phyloP scores from a whole-genome alignment of 2,329 filamentous ascomycete genomes.

The Niveomyces coronatus region DNA sequence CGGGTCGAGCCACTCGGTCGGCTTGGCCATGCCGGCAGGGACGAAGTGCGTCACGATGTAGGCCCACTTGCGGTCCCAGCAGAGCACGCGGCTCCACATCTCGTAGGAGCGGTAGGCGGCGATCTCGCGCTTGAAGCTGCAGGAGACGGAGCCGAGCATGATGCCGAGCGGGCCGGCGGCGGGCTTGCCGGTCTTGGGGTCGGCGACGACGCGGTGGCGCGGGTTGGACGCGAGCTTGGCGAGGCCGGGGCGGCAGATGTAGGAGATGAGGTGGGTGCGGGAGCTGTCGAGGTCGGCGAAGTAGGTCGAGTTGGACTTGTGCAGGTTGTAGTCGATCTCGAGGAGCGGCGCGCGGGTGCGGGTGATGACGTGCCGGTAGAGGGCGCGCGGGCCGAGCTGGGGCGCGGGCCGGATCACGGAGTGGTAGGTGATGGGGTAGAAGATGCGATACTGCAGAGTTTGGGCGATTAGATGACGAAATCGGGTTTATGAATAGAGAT shows the following conservation, averaged over 20 bases:
- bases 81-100: slow-evolving; percentile 59
- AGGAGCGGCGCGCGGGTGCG: slow-evolving; percentile 56
- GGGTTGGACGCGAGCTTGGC: slow-evolving; percentile 39
- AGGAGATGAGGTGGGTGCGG: slow-evolving; percentile 69
- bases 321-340: slow-evolving; percentile 79
- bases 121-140: slow-evolving; percentile 66
- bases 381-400: slow-evolving; percentile 46
- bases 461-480: slow-evolving; percentile 1
- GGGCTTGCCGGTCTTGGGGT: slow-evolving; percentile 36
- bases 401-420: slow-evolving; percentile 38
- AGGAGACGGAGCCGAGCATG: slow-evolving; percentile 62
- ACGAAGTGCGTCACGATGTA: slow-evolving; percentile 69
- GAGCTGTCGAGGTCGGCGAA: slow-evolving; percentile 78
- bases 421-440: slow-evolving; percentile 46
- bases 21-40: slow-evolving; percentile 46
- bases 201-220: slow-evolving; percentile 37
- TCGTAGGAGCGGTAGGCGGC: slow-evolving; percentile 59
- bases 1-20: slow-evolving; percentile 41
- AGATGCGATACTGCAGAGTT: slow-evolving; percentile 42
- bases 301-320: slow-evolving; percentile 79
- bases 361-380: slow-evolving; percentile 64
- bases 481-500: too few relatives aligned
- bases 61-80: slow-evolving; percentile 76
- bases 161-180: slow-evolving; percentile 47
- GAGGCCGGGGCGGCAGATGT: slow-evolving; percentile 52